phyloP scores from a whole-genome alignment of 106 monocot genomes.

The Vanilla planifolia region DNA sequence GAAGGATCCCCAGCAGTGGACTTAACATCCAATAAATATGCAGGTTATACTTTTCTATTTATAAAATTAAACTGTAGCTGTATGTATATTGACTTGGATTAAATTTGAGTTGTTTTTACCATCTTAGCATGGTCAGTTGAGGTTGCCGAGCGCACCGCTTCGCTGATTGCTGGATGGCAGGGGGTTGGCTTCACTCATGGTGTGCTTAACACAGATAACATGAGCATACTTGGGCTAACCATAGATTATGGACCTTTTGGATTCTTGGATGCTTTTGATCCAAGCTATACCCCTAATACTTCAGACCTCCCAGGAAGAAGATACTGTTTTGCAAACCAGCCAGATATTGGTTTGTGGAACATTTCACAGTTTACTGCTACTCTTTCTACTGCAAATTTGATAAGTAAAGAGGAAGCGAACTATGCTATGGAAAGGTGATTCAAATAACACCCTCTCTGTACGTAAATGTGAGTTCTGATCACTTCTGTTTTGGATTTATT shows the following conservation, averaged over 20 bases:
- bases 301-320: constrained; percentile 94
- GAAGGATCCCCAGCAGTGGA: constrained; percentile 57
- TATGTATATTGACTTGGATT: neutral
- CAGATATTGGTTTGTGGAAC: constrained; percentile 96
- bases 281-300: constrained; percentile 94
- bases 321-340: constrained; percentile 98
- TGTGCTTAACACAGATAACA: constrained; percentile 97
- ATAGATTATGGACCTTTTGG: constrained; percentile 99
- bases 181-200: constrained; percentile 97
- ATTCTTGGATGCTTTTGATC: constrained; percentile 98
- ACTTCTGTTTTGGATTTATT: neutral
- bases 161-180: constrained; percentile 79
- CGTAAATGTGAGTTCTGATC: neutral
- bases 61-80: neutral
- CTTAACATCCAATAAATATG: constrained; percentile 92
- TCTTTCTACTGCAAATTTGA: constrained; percentile 62
- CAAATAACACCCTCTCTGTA: too few relatives aligned
- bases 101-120: neutral
- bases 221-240: constrained; percentile 94
- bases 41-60: constrained; percentile 32
- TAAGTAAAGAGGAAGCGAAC: constrained; percentile 83
- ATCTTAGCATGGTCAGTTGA: constrained; percentile 86
- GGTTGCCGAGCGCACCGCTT: constrained; percentile 88
- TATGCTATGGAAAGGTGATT: constrained; percentile 88
- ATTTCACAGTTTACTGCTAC: constrained; percentile 75